Percentiles rank a stretch among this genome's conserved stretches.
phyloP scores from a whole-genome alignment of 2,329 filamentous ascomycete species.

The Colletotrichum sublineola region DNA sequence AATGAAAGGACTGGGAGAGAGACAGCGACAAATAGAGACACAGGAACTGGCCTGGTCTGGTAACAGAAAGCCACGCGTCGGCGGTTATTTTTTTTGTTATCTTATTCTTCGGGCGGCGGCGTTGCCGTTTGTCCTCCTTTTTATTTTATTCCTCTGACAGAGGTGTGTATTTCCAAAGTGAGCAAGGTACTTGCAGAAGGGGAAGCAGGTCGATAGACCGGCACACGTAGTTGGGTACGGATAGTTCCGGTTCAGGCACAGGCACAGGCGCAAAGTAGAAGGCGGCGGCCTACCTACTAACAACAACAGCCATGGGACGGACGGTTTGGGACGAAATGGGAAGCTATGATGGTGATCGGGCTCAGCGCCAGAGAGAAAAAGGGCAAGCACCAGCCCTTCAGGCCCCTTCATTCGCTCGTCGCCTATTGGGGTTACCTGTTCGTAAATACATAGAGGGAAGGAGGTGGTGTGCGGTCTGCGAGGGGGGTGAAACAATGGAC shows the following conservation, averaged over 20 bases:
- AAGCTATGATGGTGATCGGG: constrained; percentile 41
- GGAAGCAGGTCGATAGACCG: not conserved
- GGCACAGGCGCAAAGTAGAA: constrained; percentile 14
- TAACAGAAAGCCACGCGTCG: constrained; percentile 33
- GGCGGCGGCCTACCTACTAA: constrained; percentile 16
- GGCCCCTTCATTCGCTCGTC: constrained; percentile 32
- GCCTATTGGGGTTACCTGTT: constrained; percentile 26
- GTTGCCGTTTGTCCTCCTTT: constrained; percentile 25
- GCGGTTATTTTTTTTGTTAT: constrained; percentile 11
- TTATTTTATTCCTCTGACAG: not conserved
- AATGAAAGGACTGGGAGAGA: not conserved
- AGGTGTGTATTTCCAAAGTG: constrained; percentile 4
- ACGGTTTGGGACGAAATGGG: constrained; percentile 34
- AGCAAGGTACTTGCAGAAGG: not conserved
- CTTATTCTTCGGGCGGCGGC: constrained; percentile 26
- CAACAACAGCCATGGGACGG: constrained; percentile 23
- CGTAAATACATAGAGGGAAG: constrained; percentile 7
- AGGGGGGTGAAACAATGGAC: not conserved
- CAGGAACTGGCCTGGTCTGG: constrained; percentile 15
- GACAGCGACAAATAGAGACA: constrained; percentile 11
- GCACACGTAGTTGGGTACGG: not conserved
- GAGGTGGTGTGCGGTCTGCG: constrained; percentile 22
- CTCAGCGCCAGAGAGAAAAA: constrained; percentile 37
- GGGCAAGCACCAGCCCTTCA: constrained; percentile 34
- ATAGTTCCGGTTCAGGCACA: constrained; percentile 9